Evolutionary conservation across 2,329 filamentous ascomycete genomes (phyloP), one percentile per base, ranked within the genome.

Genomic region (Claviceps paspali): DNA sequence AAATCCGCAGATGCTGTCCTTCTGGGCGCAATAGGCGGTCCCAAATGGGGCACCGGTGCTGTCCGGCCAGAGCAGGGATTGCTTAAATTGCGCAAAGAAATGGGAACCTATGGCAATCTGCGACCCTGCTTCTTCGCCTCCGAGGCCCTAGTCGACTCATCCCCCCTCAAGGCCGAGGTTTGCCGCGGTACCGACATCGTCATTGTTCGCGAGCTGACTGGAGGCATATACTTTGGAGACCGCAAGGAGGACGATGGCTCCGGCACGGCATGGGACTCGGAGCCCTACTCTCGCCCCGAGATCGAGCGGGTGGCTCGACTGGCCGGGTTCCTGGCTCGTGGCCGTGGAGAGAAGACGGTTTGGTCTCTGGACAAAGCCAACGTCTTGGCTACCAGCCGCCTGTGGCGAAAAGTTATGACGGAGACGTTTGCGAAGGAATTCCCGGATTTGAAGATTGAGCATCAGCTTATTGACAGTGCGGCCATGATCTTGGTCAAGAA

Each of bases 401-500:
- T 96, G 50, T 96, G 88, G 88, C 71, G 88, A 43, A 87, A 83
- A 64, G 81, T 82, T 2, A 81, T 94, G 29, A 76, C 73, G 26
- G 83, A 94, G 63, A 70, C 86, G 40, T 88, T 94, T 70, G 71
- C 70, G 48, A 79, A 79, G 47, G 88, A 95, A 67, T 96, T 92
- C 64, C 86, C 88, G 2, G 75, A 88, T 56, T 62, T 95, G 29
- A 74, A 82, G 65, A 63, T 92, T 30, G 75, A 78, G 46, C 88
- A 94, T 59, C 87, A 96, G 58, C 72, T 96, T 34, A 94, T 95
- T 55, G 88, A 96, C 63, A 85, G 77, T 39, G 88, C 87, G 17
- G 87, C 88, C 46, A 95, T 96, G 87, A 67, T 95, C 49, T 85
- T 96, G 82, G 74, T 96, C 53, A 95, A 93, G 78, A 88, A 87